Conservation (phyloP, 2,329 filamentous ascomycete species). For the Penicillium brasilianum region DNA sequence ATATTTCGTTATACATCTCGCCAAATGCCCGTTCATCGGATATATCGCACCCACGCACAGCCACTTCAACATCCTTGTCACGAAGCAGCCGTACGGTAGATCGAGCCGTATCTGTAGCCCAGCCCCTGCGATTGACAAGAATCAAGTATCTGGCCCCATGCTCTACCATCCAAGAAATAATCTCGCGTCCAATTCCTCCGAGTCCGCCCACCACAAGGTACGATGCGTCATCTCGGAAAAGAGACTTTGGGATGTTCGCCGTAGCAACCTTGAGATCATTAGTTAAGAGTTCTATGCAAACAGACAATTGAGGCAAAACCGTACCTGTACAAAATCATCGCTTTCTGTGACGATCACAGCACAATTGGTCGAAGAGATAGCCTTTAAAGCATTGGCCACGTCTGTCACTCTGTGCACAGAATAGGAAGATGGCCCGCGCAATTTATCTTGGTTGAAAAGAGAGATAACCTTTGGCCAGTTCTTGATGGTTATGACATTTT, state of each 20-base stretch:
- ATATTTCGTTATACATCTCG: not conserved
- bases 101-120: not conserved
- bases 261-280: not conserved
- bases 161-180: not conserved
- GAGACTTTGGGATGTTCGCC: not conserved
- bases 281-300: not conserved
- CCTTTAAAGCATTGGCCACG: conserved; percentile 19
- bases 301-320: not conserved
- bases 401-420: conserved; percentile 18
- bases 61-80: not conserved
- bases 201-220: conserved; percentile 1
- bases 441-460: conserved; percentile 20
- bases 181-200: not conserved
- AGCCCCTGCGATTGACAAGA: not conserved
- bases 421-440: conserved; percentile 14
- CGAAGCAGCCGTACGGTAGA: not conserved
- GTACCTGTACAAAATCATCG: not conserved
- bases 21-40: not conserved
- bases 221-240: not conserved
- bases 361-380: conserved; percentile 6
- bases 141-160: not conserved
- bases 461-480: conserved; percentile 20
- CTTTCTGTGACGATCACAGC: conserved; percentile 11
- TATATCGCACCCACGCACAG: not conserved
- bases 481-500: conserved; percentile 4